phyloP scores from a whole-genome alignment of 805 yeast genomes.

The Ogataea ganodermae region DNA sequence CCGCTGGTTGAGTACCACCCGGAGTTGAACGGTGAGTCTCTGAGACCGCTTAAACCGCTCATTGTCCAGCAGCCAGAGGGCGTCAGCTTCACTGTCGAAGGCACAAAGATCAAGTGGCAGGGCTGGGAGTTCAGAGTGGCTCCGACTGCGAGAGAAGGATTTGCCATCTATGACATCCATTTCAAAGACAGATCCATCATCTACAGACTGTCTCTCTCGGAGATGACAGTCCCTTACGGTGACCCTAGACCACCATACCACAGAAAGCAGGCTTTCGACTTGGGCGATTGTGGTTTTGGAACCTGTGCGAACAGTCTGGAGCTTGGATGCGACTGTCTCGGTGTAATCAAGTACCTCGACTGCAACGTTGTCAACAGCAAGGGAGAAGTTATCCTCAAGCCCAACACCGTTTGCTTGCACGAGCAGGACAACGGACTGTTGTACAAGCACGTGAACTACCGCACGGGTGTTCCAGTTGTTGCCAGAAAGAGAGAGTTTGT shows the following conservation, averaged over 20 bases:
- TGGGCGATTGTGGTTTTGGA: slow-evolving; percentile 87
- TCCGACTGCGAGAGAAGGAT: slow-evolving; percentile 75
- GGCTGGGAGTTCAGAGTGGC: slow-evolving; percentile 80
- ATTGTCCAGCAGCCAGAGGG: slow-evolving; percentile 78
- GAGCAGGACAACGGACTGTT: slow-evolving; percentile 77
- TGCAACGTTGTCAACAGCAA: slow-evolving; percentile 53
- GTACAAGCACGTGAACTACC: slow-evolving; percentile 78
- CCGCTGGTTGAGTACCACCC: slow-evolving; percentile 74
- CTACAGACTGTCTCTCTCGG: slow-evolving; percentile 73
- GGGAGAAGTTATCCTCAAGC: slow-evolving; percentile 63
- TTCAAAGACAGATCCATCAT: slow-evolving; percentile 77
- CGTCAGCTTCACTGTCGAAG: slow-evolving; percentile 64
- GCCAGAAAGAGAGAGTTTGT: slow-evolving; percentile 80
- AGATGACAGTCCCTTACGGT: slow-evolving; percentile 88
- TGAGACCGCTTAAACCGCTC: slow-evolving; percentile 69
- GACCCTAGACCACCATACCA: slow-evolving; percentile 83
- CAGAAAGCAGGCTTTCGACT: slow-evolving; percentile 84
- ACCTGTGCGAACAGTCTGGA: slow-evolving; percentile 64
- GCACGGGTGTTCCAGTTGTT: slow-evolving; percentile 67
- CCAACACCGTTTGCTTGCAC: slow-evolving; percentile 78
- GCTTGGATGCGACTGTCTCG: slow-evolving; percentile 82
- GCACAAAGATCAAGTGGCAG: slow-evolving; percentile 72
- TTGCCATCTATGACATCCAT: slow-evolving; percentile 68
- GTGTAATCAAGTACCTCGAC: slow-evolving; percentile 74
- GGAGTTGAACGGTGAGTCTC: slow-evolving; percentile 57